phyloP scores from a whole-genome alignment of 2,329 filamentous ascomycete genomes.

The Xylaria sp. region DNA sequence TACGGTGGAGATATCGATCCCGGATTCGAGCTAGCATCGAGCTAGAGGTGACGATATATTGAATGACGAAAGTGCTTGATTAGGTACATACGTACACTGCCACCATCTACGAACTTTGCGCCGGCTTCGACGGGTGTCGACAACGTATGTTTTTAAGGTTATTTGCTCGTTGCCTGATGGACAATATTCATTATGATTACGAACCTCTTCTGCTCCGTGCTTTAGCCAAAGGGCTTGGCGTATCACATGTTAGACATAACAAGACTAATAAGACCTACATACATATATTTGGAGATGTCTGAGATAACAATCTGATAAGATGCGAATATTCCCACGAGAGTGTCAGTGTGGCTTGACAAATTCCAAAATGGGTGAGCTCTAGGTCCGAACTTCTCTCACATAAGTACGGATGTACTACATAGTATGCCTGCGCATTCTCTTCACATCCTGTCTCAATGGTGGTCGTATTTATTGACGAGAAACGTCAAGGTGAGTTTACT shows the following conservation, averaged over 20 bases:
- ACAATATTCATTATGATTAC: constrained; percentile 1
- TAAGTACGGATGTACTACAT: background rate
- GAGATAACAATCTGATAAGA: constrained; percentile 23
- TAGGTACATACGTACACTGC: background rate
- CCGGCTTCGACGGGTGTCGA: background rate
- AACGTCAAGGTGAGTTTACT: background rate
- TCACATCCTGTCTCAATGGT: constrained; percentile 3
- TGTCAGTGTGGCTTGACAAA: constrained; percentile 11
- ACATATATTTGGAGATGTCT: background rate
- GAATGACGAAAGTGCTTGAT: background rate
- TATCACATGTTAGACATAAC: constrained; percentile 32
- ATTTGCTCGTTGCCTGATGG: background rate
- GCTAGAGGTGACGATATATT: constrained; percentile 9
- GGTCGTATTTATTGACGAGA: background rate
- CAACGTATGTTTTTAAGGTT: background rate
- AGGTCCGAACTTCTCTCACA: constrained; percentile 11
- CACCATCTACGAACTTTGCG: background rate
- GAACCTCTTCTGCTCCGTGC: constrained; percentile 17
- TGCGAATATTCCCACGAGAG: background rate
- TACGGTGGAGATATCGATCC: constrained; percentile 13
- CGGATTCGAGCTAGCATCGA: background rate
- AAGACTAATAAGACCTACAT: background rate
- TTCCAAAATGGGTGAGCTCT: constrained; percentile 1
- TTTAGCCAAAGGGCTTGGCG: constrained; percentile 31
- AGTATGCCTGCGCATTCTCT: background rate